These are phyloP conservation scores for Aspergillus terreus DNA, from an alignment of 2,329 filamentous ascomycete genomes.

Conservation along the genomic window DNA sequence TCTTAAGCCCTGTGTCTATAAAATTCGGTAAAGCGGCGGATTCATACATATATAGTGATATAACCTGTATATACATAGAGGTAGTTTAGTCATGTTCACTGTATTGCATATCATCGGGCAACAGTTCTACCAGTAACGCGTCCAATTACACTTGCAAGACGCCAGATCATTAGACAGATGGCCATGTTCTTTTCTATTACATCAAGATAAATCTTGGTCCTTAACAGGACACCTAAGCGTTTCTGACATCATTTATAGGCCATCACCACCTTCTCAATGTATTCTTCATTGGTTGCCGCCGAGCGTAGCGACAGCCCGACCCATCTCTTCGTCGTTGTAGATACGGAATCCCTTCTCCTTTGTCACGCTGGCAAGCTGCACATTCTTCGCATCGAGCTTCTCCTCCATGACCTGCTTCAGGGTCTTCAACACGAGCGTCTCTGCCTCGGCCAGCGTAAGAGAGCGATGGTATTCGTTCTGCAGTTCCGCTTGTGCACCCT, in stretches of 20 bases:
- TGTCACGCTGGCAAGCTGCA: conserved; percentile 95
- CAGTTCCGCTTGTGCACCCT: conserved; percentile 94
- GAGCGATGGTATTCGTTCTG: conserved; percentile 99
- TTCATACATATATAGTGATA: neutral
- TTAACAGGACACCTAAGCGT: conserved; percentile 11
- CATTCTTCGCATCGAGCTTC: conserved; percentile 98
- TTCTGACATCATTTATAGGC: conserved; percentile 13
- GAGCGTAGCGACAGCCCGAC: conserved; percentile 74
- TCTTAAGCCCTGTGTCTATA: conserved; percentile 94
- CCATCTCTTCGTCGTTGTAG: conserved; percentile 98
- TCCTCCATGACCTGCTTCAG: conserved; percentile 99
- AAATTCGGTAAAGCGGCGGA: conserved; percentile 61
- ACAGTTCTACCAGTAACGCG: neutral
- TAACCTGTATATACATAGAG: neutral
- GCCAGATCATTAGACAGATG: conserved; percentile 16
- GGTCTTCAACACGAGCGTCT: conserved; percentile 94
- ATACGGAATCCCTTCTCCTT: conserved; percentile 98
- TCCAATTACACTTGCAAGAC: neutral
- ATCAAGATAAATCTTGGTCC: conserved; percentile 17
- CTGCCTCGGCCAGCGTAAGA: conserved; percentile 84
- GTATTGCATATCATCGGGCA: neutral
- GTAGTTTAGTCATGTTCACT: conserved; percentile 5
- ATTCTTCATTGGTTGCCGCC: conserved; percentile 41
- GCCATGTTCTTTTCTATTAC: conserved; percentile 29
- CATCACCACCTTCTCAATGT: conserved; percentile 13